Conservation (phyloP, 345 rosid species). For the Arabidopsis suecica region DNA sequence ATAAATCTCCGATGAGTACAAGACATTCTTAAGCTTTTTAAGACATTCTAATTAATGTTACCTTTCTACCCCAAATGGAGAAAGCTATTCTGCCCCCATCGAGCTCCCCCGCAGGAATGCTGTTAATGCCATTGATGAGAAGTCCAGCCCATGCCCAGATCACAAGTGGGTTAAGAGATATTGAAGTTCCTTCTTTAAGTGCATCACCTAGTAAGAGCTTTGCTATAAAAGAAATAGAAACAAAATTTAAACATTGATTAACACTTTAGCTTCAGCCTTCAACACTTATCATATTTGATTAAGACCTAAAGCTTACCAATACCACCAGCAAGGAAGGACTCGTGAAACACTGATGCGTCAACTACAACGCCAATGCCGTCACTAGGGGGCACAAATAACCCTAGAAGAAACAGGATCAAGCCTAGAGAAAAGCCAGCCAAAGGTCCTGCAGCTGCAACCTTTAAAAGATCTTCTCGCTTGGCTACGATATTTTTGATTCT, state of each 20-base stretch:
- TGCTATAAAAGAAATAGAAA: conserved; percentile 52
- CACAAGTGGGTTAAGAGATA: conserved; percentile 84
- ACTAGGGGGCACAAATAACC: conserved; percentile 81
- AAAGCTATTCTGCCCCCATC: conserved; percentile 90
- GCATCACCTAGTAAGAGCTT: conserved; percentile 84
- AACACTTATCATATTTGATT: conserved; percentile 6
- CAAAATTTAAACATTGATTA: not conserved
- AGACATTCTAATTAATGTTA: conserved; percentile 31
- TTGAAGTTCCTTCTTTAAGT: conserved; percentile 84
- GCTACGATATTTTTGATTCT: conserved; percentile 79
- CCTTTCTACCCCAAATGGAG: conserved; percentile 98
- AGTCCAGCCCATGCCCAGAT: conserved; percentile 98
- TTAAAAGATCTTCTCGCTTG: conserved; percentile 89
- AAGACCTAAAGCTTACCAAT: conserved; percentile 62
- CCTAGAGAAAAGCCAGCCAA: conserved; percentile 91
- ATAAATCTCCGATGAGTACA: not conserved
- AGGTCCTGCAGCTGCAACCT: conserved; percentile 94
- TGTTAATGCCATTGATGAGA: conserved; percentile 90
- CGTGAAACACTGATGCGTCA: conserved; percentile 92
- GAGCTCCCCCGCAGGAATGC: conserved; percentile 96
- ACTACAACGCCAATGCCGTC: conserved; percentile 89
- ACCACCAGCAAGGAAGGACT: conserved; percentile 88
- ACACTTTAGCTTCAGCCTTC: conserved; percentile 5
- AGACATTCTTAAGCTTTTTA: not conserved
- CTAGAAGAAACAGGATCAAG: conserved; percentile 73